These are phyloP conservation scores for Pseudophaeomoniella oleicola DNA, from an alignment of 2,329 filamentous ascomycete genomes.

Conservation along the genomic window DNA sequence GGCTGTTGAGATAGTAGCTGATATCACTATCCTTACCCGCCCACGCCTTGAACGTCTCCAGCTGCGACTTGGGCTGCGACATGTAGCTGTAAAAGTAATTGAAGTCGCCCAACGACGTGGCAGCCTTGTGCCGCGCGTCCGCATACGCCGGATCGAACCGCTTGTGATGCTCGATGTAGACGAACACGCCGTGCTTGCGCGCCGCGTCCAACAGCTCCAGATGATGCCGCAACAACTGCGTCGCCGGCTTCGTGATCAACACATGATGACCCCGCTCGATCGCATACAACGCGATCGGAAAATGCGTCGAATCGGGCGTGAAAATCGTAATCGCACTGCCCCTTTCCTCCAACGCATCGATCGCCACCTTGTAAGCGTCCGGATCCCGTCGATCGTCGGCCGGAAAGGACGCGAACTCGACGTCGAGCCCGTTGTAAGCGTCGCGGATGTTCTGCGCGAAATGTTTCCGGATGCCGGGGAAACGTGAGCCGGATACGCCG, in stretches of 20 bases:
- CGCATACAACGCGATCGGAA: conserved; percentile 80
- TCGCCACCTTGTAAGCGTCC: conserved; percentile 75
- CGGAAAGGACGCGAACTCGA: conserved; percentile 71
- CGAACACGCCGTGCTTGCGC: conserved; percentile 63
- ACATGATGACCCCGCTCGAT: conserved; percentile 81
- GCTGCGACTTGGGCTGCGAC: conserved; percentile 80
- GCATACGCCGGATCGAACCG: conserved; percentile 87
- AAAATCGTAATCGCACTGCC: conserved; percentile 93
- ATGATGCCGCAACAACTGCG: conserved; percentile 71
- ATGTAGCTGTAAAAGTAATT: conserved; percentile 98
- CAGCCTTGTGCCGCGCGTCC: conserved; percentile 54
- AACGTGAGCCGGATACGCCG: conserved; percentile 77
- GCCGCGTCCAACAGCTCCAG: conserved; percentile 59
- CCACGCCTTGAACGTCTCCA: conserved; percentile 92
- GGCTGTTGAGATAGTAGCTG: conserved; percentile 89
- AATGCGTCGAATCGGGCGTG: conserved; percentile 87
- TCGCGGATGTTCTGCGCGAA: conserved; percentile 75
- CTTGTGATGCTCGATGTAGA: conserved; percentile 94
- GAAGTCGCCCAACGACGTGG: conserved; percentile 76
- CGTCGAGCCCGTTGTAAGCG: conserved; percentile 80
- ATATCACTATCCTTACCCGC: conserved; percentile 86
- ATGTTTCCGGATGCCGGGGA: conserved; percentile 82
- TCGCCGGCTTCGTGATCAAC: conserved; percentile 84
- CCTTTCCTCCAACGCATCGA: conserved; percentile 63
- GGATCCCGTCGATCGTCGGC: conserved; percentile 58